Evolutionary conservation across 352 stramenopile species (phyloP), one percentile per base, ranked within the genome.

Genomic region (Globisporangium nodosum): DNA sequence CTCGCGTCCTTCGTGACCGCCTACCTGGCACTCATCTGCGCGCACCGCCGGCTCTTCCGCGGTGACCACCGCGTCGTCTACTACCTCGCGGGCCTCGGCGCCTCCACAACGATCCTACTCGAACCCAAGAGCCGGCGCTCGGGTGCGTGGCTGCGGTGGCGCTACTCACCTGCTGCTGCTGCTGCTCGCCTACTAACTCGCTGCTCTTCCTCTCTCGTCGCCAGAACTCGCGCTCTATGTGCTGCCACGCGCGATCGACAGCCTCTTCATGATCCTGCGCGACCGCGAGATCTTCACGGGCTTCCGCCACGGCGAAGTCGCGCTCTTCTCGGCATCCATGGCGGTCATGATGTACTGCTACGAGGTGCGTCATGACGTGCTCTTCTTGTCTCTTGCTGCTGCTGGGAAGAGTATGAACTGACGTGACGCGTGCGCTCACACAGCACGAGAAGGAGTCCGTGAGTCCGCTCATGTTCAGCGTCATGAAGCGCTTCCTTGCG

Each of bases 271-370:
- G 60, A 92, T 90, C 52, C 69, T 94, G 24, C 70, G 76, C 46
- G 82, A 92, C 60, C 81, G 76, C 47, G 70, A 74, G 35, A 80
- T 91, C 61, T 76, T 87, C 42, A 69, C 71, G n/a, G 79, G 82
- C 55, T 70, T 92, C 47, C 71, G 65, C 20, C 69, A 90, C 52
- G 85, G 82, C 24, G 85, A 94, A 56, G 71, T 91, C 35, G 68
- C 79, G 49, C 70, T 94, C 43, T 94, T 92, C 54, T 81, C 81
- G 27, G 68, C 68, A 13, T 94, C 82, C 9, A 94, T 92, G 82
- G 70, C 76, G 9, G 68, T 84, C 48, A 85, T 94, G 66, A 92
- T 92, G 85, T 88, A 86, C 65, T 89, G 70, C 58, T 94, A 91
- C 55, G 82, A 94, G 81, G 80, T 88, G 68, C 58, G 63, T 45